A percentile compares a stretch with the other conserved stretches of the same genome.
Conservation (phyloP, 23 red algal species). For the Agarophyton chilense region DNA sequence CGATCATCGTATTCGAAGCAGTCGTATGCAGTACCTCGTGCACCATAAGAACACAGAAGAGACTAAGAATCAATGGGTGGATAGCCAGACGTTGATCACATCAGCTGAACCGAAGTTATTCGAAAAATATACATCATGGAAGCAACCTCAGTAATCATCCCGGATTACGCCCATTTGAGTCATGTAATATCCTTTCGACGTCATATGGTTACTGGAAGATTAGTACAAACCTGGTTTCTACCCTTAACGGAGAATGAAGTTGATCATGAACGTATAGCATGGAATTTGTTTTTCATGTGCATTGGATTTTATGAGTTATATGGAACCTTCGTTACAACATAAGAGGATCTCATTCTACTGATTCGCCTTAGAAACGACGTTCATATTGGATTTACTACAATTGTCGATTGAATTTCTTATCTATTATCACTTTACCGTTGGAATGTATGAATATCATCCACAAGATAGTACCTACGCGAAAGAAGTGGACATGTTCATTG, state of each 20-base stretch:
- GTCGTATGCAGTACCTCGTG: neutral
- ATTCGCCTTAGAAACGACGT: too few relatives aligned
- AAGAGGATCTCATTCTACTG: neutral
- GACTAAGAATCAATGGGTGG: slow-evolving; percentile 4
- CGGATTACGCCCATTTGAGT: too few relatives aligned
- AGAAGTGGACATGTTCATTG: neutral
- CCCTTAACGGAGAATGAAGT: too few relatives aligned
- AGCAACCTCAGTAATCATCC: too few relatives aligned
- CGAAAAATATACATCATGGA: too few relatives aligned
- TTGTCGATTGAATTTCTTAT: neutral
- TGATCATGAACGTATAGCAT: too few relatives aligned
- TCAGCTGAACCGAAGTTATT: too few relatives aligned
- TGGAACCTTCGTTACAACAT: neutral
- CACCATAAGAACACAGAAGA: slow-evolving; percentile 3
- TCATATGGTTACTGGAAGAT: too few relatives aligned
- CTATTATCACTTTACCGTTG: neutral
- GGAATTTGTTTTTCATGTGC: neutral
- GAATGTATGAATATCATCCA: neutral
- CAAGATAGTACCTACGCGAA: neutral
- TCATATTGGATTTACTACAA: neutral
- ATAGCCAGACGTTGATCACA: too few relatives aligned
- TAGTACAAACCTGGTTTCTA: too few relatives aligned
- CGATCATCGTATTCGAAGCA: neutral
- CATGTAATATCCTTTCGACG: too few relatives aligned
- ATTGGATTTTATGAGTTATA: neutral